Evolutionary conservation across 768 basidiomycete species (phyloP), one percentile per base, ranked within the genome.

Genomic region (Paxillus rubicundulus): DNA sequence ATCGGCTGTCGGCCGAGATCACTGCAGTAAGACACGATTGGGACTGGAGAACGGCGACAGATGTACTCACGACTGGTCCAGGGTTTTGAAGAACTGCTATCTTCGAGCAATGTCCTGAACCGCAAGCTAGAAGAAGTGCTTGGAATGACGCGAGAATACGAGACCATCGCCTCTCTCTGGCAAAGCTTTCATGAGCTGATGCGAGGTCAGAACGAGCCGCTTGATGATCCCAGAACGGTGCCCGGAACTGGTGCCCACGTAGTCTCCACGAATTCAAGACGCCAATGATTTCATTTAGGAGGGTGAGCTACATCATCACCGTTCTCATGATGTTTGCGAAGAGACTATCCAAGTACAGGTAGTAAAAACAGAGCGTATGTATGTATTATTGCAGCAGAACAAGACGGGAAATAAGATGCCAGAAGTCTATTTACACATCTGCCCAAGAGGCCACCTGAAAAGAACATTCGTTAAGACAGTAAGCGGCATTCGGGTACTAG

Each of bases 121-220:
- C 83, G 93, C 56, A 94, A 92, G 64, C 79, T 96, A 16, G 94
- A 98, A 69, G 92, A 97, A 65, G 92, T 94, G 2, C 73, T 87
- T 21, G 90, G 90, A 9, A 95, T 96, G 82, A 93, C 94, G 5
- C 85, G 84, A 52, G 94, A 95, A 75, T 94, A 96, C 67, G 82
- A 87, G 46, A 93, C 88, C 2, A 91, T 95, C 38, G 90, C 93
- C 3, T 77, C 82, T 2, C 74, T 97, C 45, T 95, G 92, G 92
- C 78, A 84, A 53, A 82, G 80, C 60, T 92, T 92, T 59, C 85
- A 90, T 60, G 73, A 85, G 52, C 74, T 92, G 58, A 92, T 92
- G 88, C 78, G 78, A 21, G 75, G 70, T 40, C 77, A 79, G 17
- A 67, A 61, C 40, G 71, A 71, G 4, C 66, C 67, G 16, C 66